Evolutionary conservation across 768 basidiomycete species (phyloP).

Genomic region (Neoboletus brunneissimus): DNA sequence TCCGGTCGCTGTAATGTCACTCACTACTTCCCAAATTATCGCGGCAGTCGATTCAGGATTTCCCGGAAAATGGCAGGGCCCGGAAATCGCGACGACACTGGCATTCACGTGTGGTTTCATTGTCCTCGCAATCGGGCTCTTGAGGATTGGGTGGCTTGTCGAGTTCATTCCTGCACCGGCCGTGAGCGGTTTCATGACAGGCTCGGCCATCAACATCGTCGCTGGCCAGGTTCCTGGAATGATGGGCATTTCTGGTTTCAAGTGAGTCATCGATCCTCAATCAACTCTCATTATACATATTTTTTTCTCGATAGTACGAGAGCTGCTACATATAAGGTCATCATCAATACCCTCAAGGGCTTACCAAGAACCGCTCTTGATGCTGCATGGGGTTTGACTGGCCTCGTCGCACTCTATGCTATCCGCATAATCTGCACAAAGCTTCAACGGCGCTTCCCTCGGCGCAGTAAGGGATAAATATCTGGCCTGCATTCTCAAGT

Average conservation of each 20-base stretch:
- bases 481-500: not conserved
- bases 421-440: constrained; percentile 59
- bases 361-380: constrained; percentile 69
- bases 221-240: constrained; percentile 85
- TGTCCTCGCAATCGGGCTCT: constrained; percentile 82
- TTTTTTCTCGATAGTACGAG: constrained; percentile 62
- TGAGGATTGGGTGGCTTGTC: constrained; percentile 90
- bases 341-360: constrained; percentile 91
- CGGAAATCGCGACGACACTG: constrained; percentile 79
- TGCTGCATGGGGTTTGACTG: constrained; percentile 86
- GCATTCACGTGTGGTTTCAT: constrained; percentile 91
- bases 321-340: constrained; percentile 78
- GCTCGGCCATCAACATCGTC: constrained; percentile 92
- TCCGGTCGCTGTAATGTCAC: constrained; percentile 97
- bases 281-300: not conserved
- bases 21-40: constrained; percentile 82
- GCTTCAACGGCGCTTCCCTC: constrained; percentile 58
- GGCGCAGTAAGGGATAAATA: constrained; percentile 42
- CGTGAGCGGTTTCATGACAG: constrained; percentile 93
- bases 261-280: constrained; percentile 47
- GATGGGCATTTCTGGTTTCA: constrained; percentile 83
- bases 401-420: constrained; percentile 64
- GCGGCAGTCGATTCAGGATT: constrained; percentile 51
- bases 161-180: constrained; percentile 91
- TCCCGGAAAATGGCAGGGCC: constrained; percentile 57